These are phyloP conservation scores for Leptographium wingfieldii DNA, from an alignment of 2,329 filamentous ascomycete genomes.

Conservation along the genomic window DNA sequence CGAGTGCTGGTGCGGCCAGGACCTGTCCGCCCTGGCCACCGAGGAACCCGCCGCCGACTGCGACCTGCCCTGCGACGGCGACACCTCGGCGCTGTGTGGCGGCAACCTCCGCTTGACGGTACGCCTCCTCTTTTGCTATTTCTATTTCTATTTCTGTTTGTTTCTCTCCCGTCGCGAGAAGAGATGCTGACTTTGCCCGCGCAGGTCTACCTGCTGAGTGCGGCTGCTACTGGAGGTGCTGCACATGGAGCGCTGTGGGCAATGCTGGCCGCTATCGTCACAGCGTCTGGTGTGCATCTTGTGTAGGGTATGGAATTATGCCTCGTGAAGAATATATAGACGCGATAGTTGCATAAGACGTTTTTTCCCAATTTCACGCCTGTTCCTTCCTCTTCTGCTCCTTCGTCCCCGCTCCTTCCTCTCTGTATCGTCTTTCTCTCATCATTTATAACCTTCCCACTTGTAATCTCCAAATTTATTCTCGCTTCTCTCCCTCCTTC, in stretches of 20 bases:
- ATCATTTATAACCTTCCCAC: neutral
- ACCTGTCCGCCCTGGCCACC: constrained; percentile 32
- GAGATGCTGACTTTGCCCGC: neutral
- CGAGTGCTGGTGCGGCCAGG: constrained; percentile 48
- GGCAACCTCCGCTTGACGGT: constrained; percentile 36
- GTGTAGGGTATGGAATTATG: neutral
- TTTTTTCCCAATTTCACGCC: neutral
- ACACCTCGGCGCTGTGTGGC: constrained; percentile 38
- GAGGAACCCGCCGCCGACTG: constrained; percentile 36
- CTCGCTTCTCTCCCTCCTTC: neutral
- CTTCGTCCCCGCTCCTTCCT: neutral
- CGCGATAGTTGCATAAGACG: neutral
- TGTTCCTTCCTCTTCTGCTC: neutral
- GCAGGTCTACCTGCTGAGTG: constrained; percentile 11
- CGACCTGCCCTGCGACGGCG: constrained; percentile 39
- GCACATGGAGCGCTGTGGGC: neutral
- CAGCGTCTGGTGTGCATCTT: neutral
- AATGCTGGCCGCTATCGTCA: neutral
- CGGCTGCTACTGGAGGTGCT: neutral
- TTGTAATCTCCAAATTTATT: neutral
- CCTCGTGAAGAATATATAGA: neutral
- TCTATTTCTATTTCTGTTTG: neutral
- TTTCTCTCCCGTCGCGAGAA: neutral
- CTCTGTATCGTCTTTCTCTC: neutral
- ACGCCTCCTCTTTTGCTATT: neutral